Evolutionary conservation across 1,284 basidiomycete genomes (phyloP), one percentile per base, ranked within the genome.

Genomic region (Peniophora sp.): DNA sequence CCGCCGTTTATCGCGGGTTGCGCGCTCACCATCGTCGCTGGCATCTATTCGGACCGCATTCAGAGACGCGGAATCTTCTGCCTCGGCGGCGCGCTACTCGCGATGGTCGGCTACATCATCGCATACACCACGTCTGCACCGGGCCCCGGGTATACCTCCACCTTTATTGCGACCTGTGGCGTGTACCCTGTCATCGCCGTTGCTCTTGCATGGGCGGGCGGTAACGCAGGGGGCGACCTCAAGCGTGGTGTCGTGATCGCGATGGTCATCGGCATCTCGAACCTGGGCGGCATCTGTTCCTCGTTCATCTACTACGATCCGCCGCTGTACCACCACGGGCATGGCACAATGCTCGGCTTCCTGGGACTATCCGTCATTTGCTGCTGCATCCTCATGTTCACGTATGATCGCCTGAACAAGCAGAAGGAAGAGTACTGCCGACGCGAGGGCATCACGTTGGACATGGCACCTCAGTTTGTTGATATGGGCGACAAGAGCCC

Each of bases 161-260:
- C 77, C 10, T 61, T 81, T 56, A 65, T 84, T 27, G 73, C 75
- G 45, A 72, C 78, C 16, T 65, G 69, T n/a, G 81, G 81, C 38
- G 71, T 77, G 19, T 82, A 69, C 61, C 76, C 79, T 10, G 71
- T 72, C 3, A 70, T 81, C 51, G 72, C 80, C 17, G 66, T 81
- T 45, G 61, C 65, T 48, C 64, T 81, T n/a, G 76, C 78, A n/a
- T 83, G 80, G 81, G 72, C 68, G 2, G 68, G 73, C 16, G 75
- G 77, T 49, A 79, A 79, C 55, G 70, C 71, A 2, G 80, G 79
- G 49, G 82, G 81, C 14, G 75, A 77, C 56, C 56, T 73, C 57
- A 75, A 81, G 58, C 65, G 70, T 51, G 75, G 73, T 46, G 73
- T 82, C 38, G 72, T 69, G 2, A 59, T 81, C 50, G 80, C 77